Percentiles rank a stretch among this genome's conserved stretches.
phyloP scores from a whole-genome alignment of 179 eudicot species.

The Carnegiea gigantea region DNA sequence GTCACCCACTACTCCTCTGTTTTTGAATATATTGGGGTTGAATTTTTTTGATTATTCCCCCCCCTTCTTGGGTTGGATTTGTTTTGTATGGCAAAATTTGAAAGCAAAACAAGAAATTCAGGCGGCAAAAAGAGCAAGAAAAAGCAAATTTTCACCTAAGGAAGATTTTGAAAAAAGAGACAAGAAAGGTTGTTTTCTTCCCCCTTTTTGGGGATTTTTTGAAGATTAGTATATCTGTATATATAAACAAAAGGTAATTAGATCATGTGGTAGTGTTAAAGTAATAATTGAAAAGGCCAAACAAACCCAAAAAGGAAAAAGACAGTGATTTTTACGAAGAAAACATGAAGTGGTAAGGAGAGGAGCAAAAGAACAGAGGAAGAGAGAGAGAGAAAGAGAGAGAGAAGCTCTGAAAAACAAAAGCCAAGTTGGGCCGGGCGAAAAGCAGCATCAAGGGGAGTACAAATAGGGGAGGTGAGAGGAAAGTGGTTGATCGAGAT shows the following conservation, averaged over 20 bases:
- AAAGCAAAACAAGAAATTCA: background rate
- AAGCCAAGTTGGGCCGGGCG: background rate
- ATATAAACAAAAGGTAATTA: too few species aligned
- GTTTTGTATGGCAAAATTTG: background rate
- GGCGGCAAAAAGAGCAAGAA: slow-evolving; percentile 3
- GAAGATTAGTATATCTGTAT: too few species aligned
- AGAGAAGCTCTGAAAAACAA: background rate
- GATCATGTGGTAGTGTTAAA: background rate
- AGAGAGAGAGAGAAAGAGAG: too few species aligned
- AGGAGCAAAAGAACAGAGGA: background rate
- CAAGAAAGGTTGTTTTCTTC: slow-evolving; percentile 27
- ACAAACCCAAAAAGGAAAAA: too few species aligned
- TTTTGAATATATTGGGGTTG: too few species aligned
- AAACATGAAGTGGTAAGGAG: background rate
- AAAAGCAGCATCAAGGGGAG: background rate
- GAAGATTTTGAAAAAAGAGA: background rate
- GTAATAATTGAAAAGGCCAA: too few species aligned
- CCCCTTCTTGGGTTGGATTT: background rate
- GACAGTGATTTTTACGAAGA: background rate
- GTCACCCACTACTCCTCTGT: background rate
- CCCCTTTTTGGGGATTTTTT: background rate
- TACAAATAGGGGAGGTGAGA: background rate
- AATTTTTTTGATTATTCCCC: background rate
- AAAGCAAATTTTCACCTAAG: background rate
- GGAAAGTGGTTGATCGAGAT: background rate